Evolutionary conservation across 768 basidiomycete species (phyloP).

Genomic region (Tulasnella sp.): DNA sequence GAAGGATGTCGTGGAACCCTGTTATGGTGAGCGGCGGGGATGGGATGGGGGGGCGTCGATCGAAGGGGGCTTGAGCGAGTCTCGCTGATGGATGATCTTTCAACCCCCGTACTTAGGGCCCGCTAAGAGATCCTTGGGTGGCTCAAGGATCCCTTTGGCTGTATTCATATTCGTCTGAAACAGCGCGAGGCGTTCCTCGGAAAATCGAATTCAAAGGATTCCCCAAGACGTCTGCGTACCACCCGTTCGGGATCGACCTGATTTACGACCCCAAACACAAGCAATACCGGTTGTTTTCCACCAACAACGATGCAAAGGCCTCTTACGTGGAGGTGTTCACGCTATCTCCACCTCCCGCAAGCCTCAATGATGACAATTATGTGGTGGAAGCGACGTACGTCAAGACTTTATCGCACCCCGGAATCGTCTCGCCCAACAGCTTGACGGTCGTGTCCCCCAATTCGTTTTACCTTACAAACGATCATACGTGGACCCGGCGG

Average conservation of each 20-base stretch:
- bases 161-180: slow-evolving; percentile 39
- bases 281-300: slow-evolving; percentile 55
- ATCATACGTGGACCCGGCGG: slow-evolving; percentile 63
- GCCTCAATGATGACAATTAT: slow-evolving; percentile 23
- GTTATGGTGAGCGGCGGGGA: slow-evolving; percentile 44
- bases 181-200: slow-evolving; percentile 38
- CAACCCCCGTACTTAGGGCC: slow-evolving; percentile 47
- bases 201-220: slow-evolving; percentile 46
- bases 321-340: slow-evolving; percentile 68
- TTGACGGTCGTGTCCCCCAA: slow-evolving; percentile 61
- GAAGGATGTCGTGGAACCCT: slow-evolving; percentile 65
- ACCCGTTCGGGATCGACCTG: slow-evolving; percentile 64
- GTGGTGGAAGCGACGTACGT: slow-evolving; percentile 47
- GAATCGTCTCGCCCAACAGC: slow-evolving; percentile 63
- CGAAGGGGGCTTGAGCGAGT: slow-evolving; percentile 41
- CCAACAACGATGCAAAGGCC: slow-evolving; percentile 62
- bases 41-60: not conserved
- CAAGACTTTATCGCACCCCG: slow-evolving; percentile 56
- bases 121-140: slow-evolving; percentile 51
- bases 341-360: slow-evolving; percentile 44
- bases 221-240: slow-evolving; percentile 60
- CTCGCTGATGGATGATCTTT: too few species aligned
- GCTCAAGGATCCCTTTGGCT: slow-evolving; percentile 63
- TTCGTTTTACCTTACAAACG: slow-evolving; percentile 70
- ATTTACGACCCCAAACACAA: slow-evolving; percentile 46